Base-by-base conservation (phyloP, 345 rosid genomes). In the Adansonia digitata region DNA sequence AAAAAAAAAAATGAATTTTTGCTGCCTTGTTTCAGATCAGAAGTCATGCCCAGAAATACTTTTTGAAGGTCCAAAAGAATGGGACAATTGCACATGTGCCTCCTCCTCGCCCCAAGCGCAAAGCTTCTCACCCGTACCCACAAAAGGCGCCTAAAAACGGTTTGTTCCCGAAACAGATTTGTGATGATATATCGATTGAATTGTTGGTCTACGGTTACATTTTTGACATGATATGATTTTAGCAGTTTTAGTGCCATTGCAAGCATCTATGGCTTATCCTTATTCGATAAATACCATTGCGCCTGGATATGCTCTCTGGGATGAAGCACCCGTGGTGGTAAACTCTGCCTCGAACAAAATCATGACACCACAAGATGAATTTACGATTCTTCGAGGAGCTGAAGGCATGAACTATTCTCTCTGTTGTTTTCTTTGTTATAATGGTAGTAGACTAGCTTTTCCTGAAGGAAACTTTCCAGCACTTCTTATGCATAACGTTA, bases 1-100 rank as follows among this genome's bases (percentile, higher is more conserved):
- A n/a, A n/a, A n/a, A n/a, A n/a, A n/a, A n/a, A 11, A 45, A 68
- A 74, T 73, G 73, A 59, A 70, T 70, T 29, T 49, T 81, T 72
- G 22, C 46, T 72, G 31, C 34, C 10, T 65, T n/a, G n/a, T 75
- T 83, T 68, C 83, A 94, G 97, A 94, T 94, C 59, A 83, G 98
- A 77, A 94, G 98, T 81, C 98, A 94, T 85, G 98, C 98, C 12
- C 98, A 94, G 83, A 94, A 94, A 80, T 94, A 92, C 82, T 94
- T 94, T 84, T 69, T 94, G 85, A 94, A 94, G 87, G 97, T 94
- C 76, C 98, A 94, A 77, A 94, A 94, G 84, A 92, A 90, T 24
- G 98, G 98, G 62, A 82, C 98, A 24, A 65, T 82, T 55, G 97
- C 97, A 6, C 98, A 94, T 74, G 97, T 92, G 15, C 98, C 98